These are phyloP conservation scores for Metrosideros polymorpha DNA, from an alignment of 441 rosid species.

Conservation along the genomic window DNA sequence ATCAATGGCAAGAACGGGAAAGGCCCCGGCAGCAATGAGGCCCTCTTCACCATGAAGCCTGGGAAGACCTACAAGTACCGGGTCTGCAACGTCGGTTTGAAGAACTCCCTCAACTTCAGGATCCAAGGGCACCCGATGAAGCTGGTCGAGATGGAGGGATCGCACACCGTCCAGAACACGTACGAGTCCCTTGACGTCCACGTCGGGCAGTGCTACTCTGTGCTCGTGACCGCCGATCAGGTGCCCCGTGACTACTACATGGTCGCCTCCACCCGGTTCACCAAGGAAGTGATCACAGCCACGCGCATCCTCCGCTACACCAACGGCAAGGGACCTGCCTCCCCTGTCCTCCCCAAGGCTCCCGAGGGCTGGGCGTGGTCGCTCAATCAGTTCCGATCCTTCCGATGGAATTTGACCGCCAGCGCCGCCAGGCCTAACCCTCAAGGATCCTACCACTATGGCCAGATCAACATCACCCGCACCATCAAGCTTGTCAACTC, in stretches of 20 bases:
- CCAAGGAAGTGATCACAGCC: neutral
- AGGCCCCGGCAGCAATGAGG: neutral
- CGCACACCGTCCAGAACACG: constrained; percentile 8
- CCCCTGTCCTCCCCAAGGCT: constrained; percentile 3
- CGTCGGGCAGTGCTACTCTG: constrained; percentile 6
- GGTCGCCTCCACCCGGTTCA: constrained; percentile 9
- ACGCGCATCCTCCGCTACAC: constrained; percentile 1
- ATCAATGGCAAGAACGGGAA: constrained; percentile 7
- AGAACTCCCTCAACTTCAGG: constrained; percentile 13
- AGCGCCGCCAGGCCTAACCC: constrained; percentile 17
- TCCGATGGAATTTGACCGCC: constrained; percentile 13
- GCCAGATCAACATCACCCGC: constrained; percentile 18
- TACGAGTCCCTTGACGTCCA: constrained; percentile 12
- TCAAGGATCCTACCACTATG: constrained; percentile 14
- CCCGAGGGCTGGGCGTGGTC: constrained; percentile 13
- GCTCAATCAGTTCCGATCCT: constrained; percentile 14
- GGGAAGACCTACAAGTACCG: constrained; percentile 16
- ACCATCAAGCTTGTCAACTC: constrained; percentile 14
- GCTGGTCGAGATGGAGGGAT: constrained; percentile 15
- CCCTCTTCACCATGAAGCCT: constrained; percentile 10
- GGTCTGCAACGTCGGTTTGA: constrained; percentile 7
- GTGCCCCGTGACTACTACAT: constrained; percentile 6
- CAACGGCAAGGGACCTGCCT: constrained; percentile 3
- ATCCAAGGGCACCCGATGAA: constrained; percentile 12
- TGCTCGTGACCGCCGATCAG: constrained; percentile 9